Conservation (phyloP, 805 yeast genomes). For the Kodamaea lidongshanica region DNA sequence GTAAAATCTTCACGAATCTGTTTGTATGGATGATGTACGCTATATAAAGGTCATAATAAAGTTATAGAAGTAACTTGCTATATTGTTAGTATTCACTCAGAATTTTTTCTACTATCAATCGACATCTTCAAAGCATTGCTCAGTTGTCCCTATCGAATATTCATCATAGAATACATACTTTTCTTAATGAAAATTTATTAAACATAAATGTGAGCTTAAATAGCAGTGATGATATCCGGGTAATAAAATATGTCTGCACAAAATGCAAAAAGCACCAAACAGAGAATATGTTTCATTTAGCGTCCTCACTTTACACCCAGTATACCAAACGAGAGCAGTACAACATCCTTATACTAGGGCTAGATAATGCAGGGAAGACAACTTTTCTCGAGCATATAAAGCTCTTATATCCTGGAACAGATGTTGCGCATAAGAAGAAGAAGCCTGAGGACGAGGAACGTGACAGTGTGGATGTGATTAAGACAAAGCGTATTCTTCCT, state of each 20-base stretch:
- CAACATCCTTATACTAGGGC: conserved; percentile 66
- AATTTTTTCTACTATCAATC: conserved; percentile 13
- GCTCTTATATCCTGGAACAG: conserved; percentile 29
- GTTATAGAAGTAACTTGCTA: no score
- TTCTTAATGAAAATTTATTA: no score
- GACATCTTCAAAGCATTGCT: conserved; percentile 14
- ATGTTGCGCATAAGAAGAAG: conserved; percentile 13
- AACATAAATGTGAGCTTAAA: conserved; percentile 1
- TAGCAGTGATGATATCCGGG: not conserved
- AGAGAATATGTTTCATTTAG: conserved; percentile 35
- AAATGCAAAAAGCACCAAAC: not conserved
- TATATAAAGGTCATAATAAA: no score
- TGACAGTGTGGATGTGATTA: conserved; percentile 20
- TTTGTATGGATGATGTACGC: no score
- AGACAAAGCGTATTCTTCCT: conserved; percentile 65
- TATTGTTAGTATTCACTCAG: no score
- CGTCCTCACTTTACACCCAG: conserved; percentile 39
- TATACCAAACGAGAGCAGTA: conserved; percentile 42
- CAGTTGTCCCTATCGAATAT: conserved; percentile 17
- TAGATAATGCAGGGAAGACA: conserved; percentile 96
- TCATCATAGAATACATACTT: no score
- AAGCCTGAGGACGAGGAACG: conserved; percentile 10
- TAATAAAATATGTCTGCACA: not conserved
- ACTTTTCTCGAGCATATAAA: conserved; percentile 36
- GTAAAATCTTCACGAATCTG: no score